Base-by-base conservation (phyloP, 345 rosid genomes). In the Arabis alpina region DNA sequence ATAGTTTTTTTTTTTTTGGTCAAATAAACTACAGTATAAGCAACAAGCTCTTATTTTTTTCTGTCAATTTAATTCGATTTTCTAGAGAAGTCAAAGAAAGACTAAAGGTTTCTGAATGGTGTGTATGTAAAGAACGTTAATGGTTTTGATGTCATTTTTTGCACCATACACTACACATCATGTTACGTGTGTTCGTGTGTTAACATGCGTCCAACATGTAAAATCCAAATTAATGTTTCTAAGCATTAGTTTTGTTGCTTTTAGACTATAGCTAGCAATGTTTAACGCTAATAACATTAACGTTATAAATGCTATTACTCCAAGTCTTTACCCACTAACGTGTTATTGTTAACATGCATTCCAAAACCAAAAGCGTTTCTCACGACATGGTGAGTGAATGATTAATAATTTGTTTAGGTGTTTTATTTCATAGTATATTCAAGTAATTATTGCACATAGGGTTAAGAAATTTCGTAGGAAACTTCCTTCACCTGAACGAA, bases 41-140 rank as follows among this genome's bases (percentile, higher is more conserved):
- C 49, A 5, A 39, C 39, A 16, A 36, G 0, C 6, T 2, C 9
- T 27, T 27, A 4, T 4, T 0, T 30, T 30, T 30, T 30, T 30
- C 30, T 14, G 60, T 55, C 61, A 15, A 55, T 16, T 36, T 56
- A 16, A 10, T 16, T 58, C 34, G 5, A 23, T 19, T 23, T 39
- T 58, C 10, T 59, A 11, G 6, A 44, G 65, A 43, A 61, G 66
- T 61, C 66, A 61, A 61, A 43, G 51, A 61, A 61, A 43, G 51
- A 27, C 65, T 39, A 2, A 60, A 60, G 39, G n/a, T 1, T 37
- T 27, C 12, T 44, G 41, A 44, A 14, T 61, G 49, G 39, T 44
- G 10, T 32, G 15, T 27, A 42, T 16, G 15, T 10, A 10, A 37
- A 57, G 28, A 10, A 36, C 14, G 44, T 9, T 27, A 44, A 27